Evolutionary conservation across 2,329 filamentous ascomycete genomes (phyloP).

Genomic region (Penicillium sp.): DNA sequence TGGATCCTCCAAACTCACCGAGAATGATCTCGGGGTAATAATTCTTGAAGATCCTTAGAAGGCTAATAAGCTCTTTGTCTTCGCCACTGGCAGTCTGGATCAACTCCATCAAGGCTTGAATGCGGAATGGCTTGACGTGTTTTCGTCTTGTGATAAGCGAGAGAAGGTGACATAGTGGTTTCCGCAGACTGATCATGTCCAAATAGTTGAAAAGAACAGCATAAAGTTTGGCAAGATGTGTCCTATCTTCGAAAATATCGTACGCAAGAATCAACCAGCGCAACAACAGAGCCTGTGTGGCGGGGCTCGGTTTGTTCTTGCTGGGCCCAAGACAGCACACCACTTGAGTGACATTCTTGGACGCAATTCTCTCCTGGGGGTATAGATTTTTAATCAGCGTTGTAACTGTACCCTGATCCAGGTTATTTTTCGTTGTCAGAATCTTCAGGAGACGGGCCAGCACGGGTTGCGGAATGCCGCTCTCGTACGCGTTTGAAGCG

Average conservation of each 20-base stretch:
- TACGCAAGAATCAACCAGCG: slow-evolving; percentile 72
- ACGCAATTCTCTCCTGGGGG: slow-evolving; percentile 56
- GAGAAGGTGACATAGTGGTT: slow-evolving; percentile 62
- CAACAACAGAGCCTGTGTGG: slow-evolving; percentile 61
- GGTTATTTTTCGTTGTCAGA: slow-evolving; percentile 55
- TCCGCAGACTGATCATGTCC: slow-evolving; percentile 69
- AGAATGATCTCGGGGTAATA: slow-evolving; percentile 85
- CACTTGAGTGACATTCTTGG: slow-evolving; percentile 54
- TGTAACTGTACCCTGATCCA: slow-evolving; percentile 67
- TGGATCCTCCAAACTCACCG: slow-evolving; percentile 50
- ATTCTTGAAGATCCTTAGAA: slow-evolving; percentile 77
- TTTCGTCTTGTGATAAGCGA: slow-evolving; percentile 69
- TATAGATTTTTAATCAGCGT: slow-evolving; percentile 66
- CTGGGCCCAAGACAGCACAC: slow-evolving; percentile 70
- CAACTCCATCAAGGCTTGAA: slow-evolving; percentile 58
- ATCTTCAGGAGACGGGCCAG: slow-evolving; percentile 59
- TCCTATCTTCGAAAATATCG: slow-evolving; percentile 57
- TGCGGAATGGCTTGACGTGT: slow-evolving; percentile 74
- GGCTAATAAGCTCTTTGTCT: slow-evolving; percentile 63
- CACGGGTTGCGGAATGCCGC: slow-evolving; percentile 55
- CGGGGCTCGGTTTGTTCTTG: slow-evolving; percentile 61
- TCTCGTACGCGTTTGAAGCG: slow-evolving; percentile 55
- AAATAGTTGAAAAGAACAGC: slow-evolving; percentile 70
- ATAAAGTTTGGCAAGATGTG: slow-evolving; percentile 60
- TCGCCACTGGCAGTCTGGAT: slow-evolving; percentile 49